Percentiles rank a stretch among this genome's conserved stretches.
Evolutionary conservation across 371 early-diverging fungal species (phyloP).

Genomic region (Conidiobolus incongruus): DNA sequence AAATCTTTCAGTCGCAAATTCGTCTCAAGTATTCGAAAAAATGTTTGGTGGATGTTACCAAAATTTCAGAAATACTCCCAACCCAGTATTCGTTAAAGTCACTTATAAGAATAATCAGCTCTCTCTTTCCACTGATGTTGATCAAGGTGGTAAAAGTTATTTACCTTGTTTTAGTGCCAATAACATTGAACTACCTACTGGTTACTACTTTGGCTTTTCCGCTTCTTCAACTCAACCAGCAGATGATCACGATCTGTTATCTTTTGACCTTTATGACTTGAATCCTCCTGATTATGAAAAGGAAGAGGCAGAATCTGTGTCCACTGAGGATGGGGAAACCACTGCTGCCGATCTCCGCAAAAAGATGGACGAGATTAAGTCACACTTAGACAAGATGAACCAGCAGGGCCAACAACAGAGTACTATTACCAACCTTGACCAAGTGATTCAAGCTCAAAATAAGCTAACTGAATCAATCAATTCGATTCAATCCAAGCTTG

Average conservation of each 20-base stretch:
- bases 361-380: too few species aligned
- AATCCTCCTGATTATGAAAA: slow-evolving; percentile 27
- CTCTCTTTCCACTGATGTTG: slow-evolving; percentile 34
- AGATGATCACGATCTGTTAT: slow-evolving; percentile 62
- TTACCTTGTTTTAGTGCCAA: slow-evolving; percentile 31
- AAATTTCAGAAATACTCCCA: slow-evolving; percentile 41
- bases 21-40: slow-evolving; percentile 15
- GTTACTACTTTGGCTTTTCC: slow-evolving; percentile 62
- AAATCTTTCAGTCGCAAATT: slow-evolving; percentile 15
- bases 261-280: slow-evolving; percentile 47
- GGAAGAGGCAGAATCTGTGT: slow-evolving; percentile 10
- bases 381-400: too few species aligned
- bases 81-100: slow-evolving; percentile 30
- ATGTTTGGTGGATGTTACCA: slow-evolving; percentile 39
- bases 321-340: not conserved
- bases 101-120: slow-evolving; percentile 33
- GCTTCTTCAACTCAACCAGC: slow-evolving; percentile 11
- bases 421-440: too few species aligned
- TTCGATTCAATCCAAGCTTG: too few species aligned
- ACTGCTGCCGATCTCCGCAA: too few species aligned
- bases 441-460: too few species aligned
- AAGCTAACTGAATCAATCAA: too few species aligned
- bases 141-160: slow-evolving; percentile 28
- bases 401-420: too few species aligned
- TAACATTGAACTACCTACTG: slow-evolving; percentile 34